Percentiles rank a stretch among this genome's conserved stretches.
phyloP scores from a whole-genome alignment of 192 early-diverging fungal species.

The Coemansia sp. region DNA sequence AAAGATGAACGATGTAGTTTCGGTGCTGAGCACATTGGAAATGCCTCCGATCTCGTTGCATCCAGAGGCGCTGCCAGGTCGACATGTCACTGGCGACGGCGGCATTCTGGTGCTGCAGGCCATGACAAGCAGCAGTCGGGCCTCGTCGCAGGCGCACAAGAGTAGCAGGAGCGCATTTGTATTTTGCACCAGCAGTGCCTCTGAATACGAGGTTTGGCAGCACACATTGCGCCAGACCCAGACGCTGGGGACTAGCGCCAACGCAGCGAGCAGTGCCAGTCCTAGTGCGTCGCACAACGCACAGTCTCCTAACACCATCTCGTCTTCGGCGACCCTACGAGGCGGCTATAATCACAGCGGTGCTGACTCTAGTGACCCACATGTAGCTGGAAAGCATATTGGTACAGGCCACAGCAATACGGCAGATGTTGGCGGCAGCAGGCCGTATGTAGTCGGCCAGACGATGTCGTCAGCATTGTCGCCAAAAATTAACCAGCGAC shows the following conservation, averaged over 20 bases:
- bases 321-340: background rate
- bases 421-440: slow-evolving; percentile 11
- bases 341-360: slow-evolving; percentile 1
- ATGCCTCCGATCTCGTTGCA: slow-evolving; percentile 6
- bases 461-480: slow-evolving; percentile 22
- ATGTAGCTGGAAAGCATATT: background rate
- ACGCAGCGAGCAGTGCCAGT: slow-evolving; percentile 40
- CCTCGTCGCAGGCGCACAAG: slow-evolving; percentile 18
- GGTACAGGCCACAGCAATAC: slow-evolving; percentile 1
- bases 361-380: background rate
- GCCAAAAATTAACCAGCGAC: slow-evolving; percentile 36
- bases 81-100: slow-evolving; percentile 16
- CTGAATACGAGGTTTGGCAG: slow-evolving; percentile 51
- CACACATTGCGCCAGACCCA: slow-evolving; percentile 40
- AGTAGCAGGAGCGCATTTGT: slow-evolving; percentile 18
- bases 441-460: slow-evolving; percentile 17
- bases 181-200: slow-evolving; percentile 33
- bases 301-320: slow-evolving; percentile 17
- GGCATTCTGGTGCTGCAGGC: slow-evolving; percentile 55
- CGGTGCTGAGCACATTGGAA: slow-evolving; percentile 1
- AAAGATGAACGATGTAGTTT: slow-evolving; percentile 11
- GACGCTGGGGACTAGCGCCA: slow-evolving; percentile 27
- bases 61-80: background rate
- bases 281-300: slow-evolving; percentile 17
- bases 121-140: slow-evolving; percentile 14